Conservation (phyloP, 495 filamentous ascomycete genomes). For the Annulohypoxylon stygium region DNA sequence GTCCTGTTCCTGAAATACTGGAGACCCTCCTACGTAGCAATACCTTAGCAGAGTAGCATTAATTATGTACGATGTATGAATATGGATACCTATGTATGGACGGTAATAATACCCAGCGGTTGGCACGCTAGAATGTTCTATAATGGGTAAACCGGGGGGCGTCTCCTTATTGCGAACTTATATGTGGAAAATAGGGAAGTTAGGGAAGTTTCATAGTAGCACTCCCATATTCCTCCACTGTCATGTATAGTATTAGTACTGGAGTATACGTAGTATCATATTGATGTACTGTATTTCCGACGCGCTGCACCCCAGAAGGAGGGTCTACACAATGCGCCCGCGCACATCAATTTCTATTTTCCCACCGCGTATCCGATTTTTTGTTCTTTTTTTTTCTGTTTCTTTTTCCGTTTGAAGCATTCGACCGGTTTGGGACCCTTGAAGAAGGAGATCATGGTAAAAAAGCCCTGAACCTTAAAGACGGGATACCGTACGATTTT, state of each 20-base stretch:
- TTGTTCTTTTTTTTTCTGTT: background rate
- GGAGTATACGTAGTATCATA: background rate
- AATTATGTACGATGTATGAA: too few species aligned
- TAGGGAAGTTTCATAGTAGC: slow-evolving; percentile 1
- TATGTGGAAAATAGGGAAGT: background rate
- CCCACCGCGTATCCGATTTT: slow-evolving; percentile 1
- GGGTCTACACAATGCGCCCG: slow-evolving; percentile 20
- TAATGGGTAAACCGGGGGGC: slow-evolving; percentile 25
- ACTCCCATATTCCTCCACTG: slow-evolving; percentile 7
- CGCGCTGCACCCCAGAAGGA: slow-evolving; percentile 34
- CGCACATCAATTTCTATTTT: background rate
- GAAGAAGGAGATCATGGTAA: too few species aligned
- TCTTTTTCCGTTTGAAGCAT: background rate
- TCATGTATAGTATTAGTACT: too few species aligned
- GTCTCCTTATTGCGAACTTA: too few species aligned
- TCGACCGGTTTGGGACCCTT: too few species aligned
- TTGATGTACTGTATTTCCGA: background rate
- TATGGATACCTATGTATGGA: background rate
- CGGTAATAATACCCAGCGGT: background rate
- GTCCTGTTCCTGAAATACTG: slow-evolving; percentile 21
- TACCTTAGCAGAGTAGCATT: slow-evolving; percentile 6
- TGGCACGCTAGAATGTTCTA: slow-evolving; percentile 18
- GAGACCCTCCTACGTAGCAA: background rate
- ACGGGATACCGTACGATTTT: background rate
- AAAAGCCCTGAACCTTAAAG: too few species aligned